These are phyloP conservation scores for Amesomyces nigricolor DNA, from an alignment of 2,329 filamentous ascomycete genomes.

Conservation along the genomic window DNA sequence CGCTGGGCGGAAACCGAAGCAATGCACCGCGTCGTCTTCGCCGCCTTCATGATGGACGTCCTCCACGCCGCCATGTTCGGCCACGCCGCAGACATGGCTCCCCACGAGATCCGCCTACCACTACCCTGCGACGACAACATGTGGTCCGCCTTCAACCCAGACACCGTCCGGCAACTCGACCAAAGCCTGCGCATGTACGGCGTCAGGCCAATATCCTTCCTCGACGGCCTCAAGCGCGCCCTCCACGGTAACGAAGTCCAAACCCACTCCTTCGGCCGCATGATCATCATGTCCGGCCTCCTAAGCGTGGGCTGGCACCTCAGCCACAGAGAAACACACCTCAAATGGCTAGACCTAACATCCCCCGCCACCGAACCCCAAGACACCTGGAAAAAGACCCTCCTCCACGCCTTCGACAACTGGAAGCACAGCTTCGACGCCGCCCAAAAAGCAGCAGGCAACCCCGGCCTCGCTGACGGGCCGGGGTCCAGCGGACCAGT, in stretches of 20 bases:
- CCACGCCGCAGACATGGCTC: conserved; percentile 83
- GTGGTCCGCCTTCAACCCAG: conserved; percentile 76
- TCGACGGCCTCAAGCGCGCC: conserved; percentile 78
- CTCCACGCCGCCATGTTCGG: conserved; percentile 91
- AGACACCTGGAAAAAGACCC: conserved; percentile 71
- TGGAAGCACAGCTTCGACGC: conserved; percentile 83
- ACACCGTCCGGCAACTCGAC: conserved; percentile 71
- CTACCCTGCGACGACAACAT: conserved; percentile 81
- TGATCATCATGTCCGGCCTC: conserved; percentile 83
- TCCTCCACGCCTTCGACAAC: conserved; percentile 75
- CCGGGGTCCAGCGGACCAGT: conserved; percentile 58
- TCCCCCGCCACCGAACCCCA: conserved; percentile 53
- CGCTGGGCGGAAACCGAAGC: conserved; percentile 87
- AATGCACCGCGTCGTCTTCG: conserved; percentile 80
- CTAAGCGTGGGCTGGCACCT: conserved; percentile 92
- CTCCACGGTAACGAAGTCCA: conserved; percentile 74
- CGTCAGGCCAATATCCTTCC: conserved; percentile 70
- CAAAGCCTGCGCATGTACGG: conserved; percentile 71
- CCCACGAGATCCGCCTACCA: conserved; percentile 80
- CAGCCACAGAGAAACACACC: conserved; percentile 77
- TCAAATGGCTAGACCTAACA: conserved; percentile 69
- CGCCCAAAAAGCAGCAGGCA: conserved; percentile 45
- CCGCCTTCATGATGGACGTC: conserved; percentile 83
- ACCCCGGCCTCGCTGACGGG: conserved; percentile 30
- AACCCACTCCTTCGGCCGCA: conserved; percentile 83